Base-by-base conservation (phyloP, 192 early-diverging fungal genomes). In the Coemansia sp. region DNA sequence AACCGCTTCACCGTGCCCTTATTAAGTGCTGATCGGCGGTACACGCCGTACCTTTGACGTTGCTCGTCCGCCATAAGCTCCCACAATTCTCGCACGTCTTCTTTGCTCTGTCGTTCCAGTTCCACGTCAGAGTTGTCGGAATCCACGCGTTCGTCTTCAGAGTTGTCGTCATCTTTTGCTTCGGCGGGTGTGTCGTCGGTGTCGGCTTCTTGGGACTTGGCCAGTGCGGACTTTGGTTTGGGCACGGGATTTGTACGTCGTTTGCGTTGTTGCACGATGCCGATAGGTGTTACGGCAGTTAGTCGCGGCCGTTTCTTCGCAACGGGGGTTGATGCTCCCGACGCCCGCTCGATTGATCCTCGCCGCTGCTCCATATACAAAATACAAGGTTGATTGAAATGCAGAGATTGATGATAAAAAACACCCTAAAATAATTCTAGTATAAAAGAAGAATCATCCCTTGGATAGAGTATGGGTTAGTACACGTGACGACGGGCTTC, bases 31-130 rank as follows among this genome's bases (percentile, higher is more conserved):
- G 93, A 85, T 52, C 90, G 75, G 39, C 93, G 83, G 67, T 90
- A 96, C 2, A 85, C 91, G 64, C 91, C 90, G 65, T 93, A 96
- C 24, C 94, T 72, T 56, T 89, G 83, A 14, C 84, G 69, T 66
- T 94, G 90, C 37, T 92, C 88, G 1, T 86, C 86, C 0, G 86
- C 47, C 74, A 82, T 69, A 43, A 73, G 74, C 23, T 72, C 66
- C 66, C 73, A 75, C 25, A 81, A 32, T 45, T 72, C 65, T 21
- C 58, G 41, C 45, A 75, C 62, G 35, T 81, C 78, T 22, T 75
- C 78, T 19, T 81, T 75, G 60, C 73, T 76, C 45, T 81, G 78
- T 48, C 70, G 64, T 5, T 75, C 55, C 56, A 81, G 50, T 10
- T 43, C 55, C 19, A 69, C 38, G 6, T 59, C 45, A 23, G 63